Base-by-base conservation (phyloP, 1,139 yeast genomes). In the Lodderomyces metapsilosis region DNA sequence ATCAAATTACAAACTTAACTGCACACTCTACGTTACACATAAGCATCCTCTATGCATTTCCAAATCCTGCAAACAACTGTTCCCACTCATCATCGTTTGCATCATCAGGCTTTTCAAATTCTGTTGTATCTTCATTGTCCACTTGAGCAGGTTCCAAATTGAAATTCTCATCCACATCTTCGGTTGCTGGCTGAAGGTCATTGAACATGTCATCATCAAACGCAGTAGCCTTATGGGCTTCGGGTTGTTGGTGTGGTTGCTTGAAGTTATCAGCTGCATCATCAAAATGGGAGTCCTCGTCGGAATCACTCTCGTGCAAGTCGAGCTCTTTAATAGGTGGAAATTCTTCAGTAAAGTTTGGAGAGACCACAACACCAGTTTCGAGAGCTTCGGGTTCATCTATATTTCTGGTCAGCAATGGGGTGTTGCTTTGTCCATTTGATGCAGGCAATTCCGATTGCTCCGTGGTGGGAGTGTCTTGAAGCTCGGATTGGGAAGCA, bases 11-110 rank as follows among this genome's bases (percentile, higher is more conserved):
- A 15, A 28, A 15, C 17, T 15, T 7, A 15, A 9, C n/a, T 8
- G 3, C 5, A 20, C 8, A 20, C 22, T 28, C 17, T n/a, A n/a
- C n/a, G n/a, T n/a, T n/a, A 13, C 55, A 62, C 32, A 28, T n/a
- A n/a, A n/a, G n/a, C n/a, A 11, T 13, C 3, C 12, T 28, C 40
- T 70, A 68, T 25, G 73, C 72, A 53, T 83, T 85, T 23, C 92
- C 92, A 58, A 88, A 85, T 0, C 95, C 96, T 2, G 95, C 94
- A 68, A 89, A 89, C 24, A 89, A 74, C 62, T 88, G 94, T 55
- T 89, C 96, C 97, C 97, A 89, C 61, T 89, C 97, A 55, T 88
- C 95, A 44, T 77, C 76, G 7, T 58, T 67, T 33, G 50, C 46
- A 33, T 54, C 53, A 3, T 42, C 37, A 5, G 32, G 38, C 12